Conservation (phyloP, 805 yeast species). For the Wickerhamomyces rabaulensis region DNA sequence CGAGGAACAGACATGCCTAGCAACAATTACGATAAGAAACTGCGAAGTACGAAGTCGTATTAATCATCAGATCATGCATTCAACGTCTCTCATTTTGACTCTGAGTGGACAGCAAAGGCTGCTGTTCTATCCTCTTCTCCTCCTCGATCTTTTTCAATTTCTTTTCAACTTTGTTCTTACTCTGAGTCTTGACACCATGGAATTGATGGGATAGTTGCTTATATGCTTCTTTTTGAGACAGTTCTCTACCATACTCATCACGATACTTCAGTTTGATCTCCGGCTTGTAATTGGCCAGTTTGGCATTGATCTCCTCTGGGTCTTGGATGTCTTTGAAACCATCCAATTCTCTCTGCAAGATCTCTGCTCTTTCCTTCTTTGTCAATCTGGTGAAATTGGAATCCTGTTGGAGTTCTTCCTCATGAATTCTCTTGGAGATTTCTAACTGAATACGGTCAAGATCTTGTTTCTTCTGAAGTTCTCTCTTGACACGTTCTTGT, state of each 20-base stretch:
- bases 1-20: not conserved
- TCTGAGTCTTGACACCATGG: slow-evolving; percentile 39
- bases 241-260: slow-evolving; percentile 46
- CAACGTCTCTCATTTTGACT: not conserved
- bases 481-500: slow-evolving; percentile 6
- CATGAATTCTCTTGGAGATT: slow-evolving; percentile 11
- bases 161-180: slow-evolving; percentile 19
- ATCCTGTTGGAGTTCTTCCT: slow-evolving; percentile 11
- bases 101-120: not conserved
- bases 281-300: slow-evolving; percentile 37
- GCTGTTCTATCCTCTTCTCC: slow-evolving; percentile 6
- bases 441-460: slow-evolving; percentile 11
- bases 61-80: too few relatives aligned
- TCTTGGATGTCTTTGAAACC: slow-evolving; percentile 6
- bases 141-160: slow-evolving; percentile 16
- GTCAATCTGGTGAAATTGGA: slow-evolving; percentile 25
- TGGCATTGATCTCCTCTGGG: slow-evolving; percentile 6
- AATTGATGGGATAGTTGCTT: slow-evolving; percentile 56
- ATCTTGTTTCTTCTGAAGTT: slow-evolving; percentile 13
- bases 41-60: too few relatives aligned
- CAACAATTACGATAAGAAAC: too few relatives aligned
- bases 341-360: slow-evolving; percentile 23
- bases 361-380: slow-evolving; percentile 37
- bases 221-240: slow-evolving; percentile 51
- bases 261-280: slow-evolving; percentile 43